Conservation (phyloP, 371 early-diverging fungal genomes). For the Mortierella sp. region DNA sequence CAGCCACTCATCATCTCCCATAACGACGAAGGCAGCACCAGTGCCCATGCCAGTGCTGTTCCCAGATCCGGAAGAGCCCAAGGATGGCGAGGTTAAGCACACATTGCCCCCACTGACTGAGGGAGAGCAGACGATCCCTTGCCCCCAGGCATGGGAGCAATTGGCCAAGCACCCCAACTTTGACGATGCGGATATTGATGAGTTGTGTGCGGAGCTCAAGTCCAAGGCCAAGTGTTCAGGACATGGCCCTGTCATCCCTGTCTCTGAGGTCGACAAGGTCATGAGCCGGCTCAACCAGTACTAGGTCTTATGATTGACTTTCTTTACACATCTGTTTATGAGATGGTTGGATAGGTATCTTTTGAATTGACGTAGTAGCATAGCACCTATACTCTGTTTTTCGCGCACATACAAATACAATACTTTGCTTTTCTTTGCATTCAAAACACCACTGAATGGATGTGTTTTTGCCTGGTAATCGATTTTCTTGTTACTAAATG, state of each 20-base stretch:
- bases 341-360: neutral
- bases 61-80: neutral
- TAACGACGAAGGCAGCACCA: neutral
- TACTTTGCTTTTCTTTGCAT: neutral
- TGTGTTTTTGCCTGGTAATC: neutral
- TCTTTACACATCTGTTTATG: neutral
- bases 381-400: neutral
- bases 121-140: conserved; percentile 53
- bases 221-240: conserved; percentile 71
- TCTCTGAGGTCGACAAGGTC: conserved; percentile 62
- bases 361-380: neutral
- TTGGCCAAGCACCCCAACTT: conserved; percentile 66
- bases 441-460: neutral
- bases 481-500: neutral
- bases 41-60: neutral
- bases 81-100: neutral
- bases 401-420: neutral
- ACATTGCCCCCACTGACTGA: conserved; percentile 27
- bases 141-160: conserved; percentile 63
- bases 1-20: neutral
- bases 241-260: conserved; percentile 65
- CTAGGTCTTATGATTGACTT: neutral
- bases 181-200: conserved; percentile 69
- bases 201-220: conserved; percentile 70
- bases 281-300: conserved; percentile 43